Evolutionary conservation across 805 yeast species (phyloP).

Genomic region (Cyberlindnera galapagoensis): DNA sequence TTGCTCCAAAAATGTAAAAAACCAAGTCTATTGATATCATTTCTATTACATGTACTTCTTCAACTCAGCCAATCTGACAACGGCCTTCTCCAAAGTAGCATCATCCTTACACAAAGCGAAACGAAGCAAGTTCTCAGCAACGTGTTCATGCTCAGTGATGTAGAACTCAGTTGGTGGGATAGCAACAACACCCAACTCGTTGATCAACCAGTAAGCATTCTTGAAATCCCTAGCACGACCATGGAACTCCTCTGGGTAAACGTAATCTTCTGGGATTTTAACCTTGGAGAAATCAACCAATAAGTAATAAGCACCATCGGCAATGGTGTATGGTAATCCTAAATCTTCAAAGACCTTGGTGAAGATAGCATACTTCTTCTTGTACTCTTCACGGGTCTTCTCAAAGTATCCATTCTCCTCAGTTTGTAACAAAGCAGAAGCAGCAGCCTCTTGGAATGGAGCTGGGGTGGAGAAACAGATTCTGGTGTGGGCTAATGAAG

Average conservation of each 20-base stretch:
- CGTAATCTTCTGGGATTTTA: constrained; percentile 67
- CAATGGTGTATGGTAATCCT: constrained; percentile 79
- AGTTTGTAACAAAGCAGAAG: constrained; percentile 67
- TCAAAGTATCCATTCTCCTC: constrained; percentile 59
- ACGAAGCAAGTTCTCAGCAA: constrained; percentile 79
- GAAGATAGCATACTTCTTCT: constrained; percentile 66
- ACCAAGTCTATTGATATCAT: too few relatives aligned
- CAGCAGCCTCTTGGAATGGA: constrained; percentile 88
- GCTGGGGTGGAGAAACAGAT: constrained; percentile 89
- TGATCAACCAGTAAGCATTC: constrained; percentile 87
- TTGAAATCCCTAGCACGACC: constrained; percentile 78
- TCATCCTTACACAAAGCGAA: constrained; percentile 97
- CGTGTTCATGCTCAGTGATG: constrained; percentile 58
- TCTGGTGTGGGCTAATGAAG: constrained; percentile 85
- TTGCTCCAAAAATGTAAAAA: background rate
- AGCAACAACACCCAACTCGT: constrained; percentile 89
- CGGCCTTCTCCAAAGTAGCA: constrained; percentile 73
- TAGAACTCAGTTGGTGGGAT: constrained; percentile 98
- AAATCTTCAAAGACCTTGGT: constrained; percentile 78
- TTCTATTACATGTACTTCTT: constrained; percentile 56
- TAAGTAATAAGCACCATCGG: constrained; percentile 92
- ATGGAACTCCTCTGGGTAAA: constrained; percentile 62
- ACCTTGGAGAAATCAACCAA: constrained; percentile 83
- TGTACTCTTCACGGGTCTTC: constrained; percentile 60
- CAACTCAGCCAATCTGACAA: constrained; percentile 60